phyloP scores from a whole-genome alignment of 768 basidiomycete species.

The Leucocoprinus sp. region DNA sequence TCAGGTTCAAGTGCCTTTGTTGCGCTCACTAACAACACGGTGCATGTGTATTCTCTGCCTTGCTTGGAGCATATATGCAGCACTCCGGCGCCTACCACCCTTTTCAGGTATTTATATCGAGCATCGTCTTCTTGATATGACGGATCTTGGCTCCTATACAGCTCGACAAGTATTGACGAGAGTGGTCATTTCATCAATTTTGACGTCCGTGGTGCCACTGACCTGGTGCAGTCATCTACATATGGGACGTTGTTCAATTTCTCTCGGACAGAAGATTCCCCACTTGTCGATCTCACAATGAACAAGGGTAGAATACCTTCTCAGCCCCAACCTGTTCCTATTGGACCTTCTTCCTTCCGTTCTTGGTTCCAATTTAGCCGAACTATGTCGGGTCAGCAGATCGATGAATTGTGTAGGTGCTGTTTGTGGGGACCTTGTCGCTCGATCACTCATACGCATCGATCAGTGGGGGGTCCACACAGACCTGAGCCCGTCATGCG shows the following conservation, averaged over 20 bases:
- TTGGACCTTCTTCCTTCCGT: constrained; percentile 48
- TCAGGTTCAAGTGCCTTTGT: constrained; percentile 48
- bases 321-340: constrained; percentile 53
- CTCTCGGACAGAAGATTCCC: constrained; percentile 39
- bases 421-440: not conserved
- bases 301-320: constrained; percentile 37
- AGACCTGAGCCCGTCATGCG: constrained; percentile 39
- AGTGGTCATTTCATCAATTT: constrained; percentile 50
- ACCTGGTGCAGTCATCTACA: constrained; percentile 27
- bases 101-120: constrained; percentile 22
- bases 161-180: constrained; percentile 35
- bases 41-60: constrained; percentile 55
- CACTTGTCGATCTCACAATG: constrained; percentile 43
- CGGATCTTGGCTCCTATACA: constrained; percentile 7
- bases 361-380: constrained; percentile 48
- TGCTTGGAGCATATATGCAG: constrained; percentile 49
- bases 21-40: constrained; percentile 44
- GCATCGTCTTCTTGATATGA: not conserved
- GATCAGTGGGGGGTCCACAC: constrained; percentile 59
- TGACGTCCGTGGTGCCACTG: constrained; percentile 24
- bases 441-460: constrained; percentile 6
- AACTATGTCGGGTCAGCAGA: constrained; percentile 46
- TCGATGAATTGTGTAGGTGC: constrained; percentile 50
- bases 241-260: constrained; percentile 57
- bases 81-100: constrained; percentile 25